phyloP scores from a whole-genome alignment of 2,329 filamentous ascomycete genomes.

The Emergomyces orientalis region DNA sequence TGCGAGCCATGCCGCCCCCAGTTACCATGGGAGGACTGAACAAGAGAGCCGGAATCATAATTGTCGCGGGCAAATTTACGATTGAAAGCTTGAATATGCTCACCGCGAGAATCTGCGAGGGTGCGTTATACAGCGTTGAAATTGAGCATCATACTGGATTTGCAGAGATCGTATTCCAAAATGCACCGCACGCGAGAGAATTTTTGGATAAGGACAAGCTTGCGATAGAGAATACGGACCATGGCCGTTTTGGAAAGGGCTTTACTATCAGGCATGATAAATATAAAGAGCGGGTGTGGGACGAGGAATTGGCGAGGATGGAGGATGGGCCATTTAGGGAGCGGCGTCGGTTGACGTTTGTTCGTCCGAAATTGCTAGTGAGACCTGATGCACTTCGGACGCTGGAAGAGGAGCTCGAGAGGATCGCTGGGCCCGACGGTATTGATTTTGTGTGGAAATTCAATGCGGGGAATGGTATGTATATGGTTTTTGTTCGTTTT shows the following conservation, averaged over 20 bases:
- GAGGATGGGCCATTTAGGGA: constrained; percentile 25
- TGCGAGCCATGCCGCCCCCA: neutral
- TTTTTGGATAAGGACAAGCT: constrained; percentile 28
- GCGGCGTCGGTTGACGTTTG: constrained; percentile 35
- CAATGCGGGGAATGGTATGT: constrained; percentile 37
- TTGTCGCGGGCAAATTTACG: constrained; percentile 18
- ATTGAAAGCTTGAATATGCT: constrained; percentile 20
- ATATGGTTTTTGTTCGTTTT: too few relatives aligned
- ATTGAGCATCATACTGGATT: constrained; percentile 24
- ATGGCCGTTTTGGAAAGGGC: constrained; percentile 27
- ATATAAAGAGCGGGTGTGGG: constrained; percentile 26
- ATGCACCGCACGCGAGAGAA: constrained; percentile 27
- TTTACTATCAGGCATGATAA: neutral
- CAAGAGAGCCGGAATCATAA: constrained; percentile 24
- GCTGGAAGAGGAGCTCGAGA: constrained; percentile 29
- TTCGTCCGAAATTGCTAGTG: constrained; percentile 30
- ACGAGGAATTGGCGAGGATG: constrained; percentile 29
- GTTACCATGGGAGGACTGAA: constrained; percentile 1
- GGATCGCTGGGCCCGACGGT: constrained; percentile 26
- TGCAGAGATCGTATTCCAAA: constrained; percentile 32
- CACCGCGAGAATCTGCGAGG: constrained; percentile 31
- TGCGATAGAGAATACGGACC: constrained; percentile 22
- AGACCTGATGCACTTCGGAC: constrained; percentile 25
- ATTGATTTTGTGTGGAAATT: constrained; percentile 36
- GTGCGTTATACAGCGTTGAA: constrained; percentile 32